phyloP scores from a whole-genome alignment of 2,329 filamentous ascomycete species.

The Microsporum canis region DNA sequence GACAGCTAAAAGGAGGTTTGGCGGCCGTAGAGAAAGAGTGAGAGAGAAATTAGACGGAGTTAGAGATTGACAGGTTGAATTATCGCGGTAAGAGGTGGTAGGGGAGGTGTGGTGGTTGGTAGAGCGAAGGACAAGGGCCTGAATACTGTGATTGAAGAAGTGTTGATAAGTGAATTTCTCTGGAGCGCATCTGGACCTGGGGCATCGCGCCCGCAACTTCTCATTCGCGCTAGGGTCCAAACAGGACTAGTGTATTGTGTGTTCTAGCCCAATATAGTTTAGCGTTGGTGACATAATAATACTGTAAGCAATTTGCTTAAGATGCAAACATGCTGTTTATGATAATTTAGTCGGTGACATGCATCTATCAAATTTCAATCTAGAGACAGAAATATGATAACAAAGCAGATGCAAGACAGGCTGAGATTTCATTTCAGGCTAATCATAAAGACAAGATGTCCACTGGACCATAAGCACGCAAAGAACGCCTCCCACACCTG shows the following conservation, averaged over 20 bases:
- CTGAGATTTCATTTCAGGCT: background rate
- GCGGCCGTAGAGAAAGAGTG: background rate
- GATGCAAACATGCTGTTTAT: background rate
- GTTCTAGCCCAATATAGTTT: background rate
- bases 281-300: background rate
- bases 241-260: background rate
- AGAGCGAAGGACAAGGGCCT: background rate
- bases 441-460: background rate
- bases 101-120: background rate
- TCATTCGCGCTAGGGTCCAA: background rate
- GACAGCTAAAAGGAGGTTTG: background rate
- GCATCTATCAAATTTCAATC: background rate
- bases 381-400: background rate
- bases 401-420: background rate
- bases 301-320: background rate
- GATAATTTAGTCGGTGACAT: background rate
- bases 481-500: constrained; percentile 34
- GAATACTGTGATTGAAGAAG: background rate
- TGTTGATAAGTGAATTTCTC: constrained; percentile 5
- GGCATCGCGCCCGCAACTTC: constrained; percentile 6
- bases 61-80: background rate
- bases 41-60: background rate
- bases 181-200: constrained; percentile 5
- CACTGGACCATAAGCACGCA: background rate
- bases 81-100: background rate